Percentiles rank a stretch among this genome's conserved stretches.
phyloP scores from a whole-genome alignment of 2,329 filamentous ascomycete genomes.

The Colletotrichum sp. region DNA sequence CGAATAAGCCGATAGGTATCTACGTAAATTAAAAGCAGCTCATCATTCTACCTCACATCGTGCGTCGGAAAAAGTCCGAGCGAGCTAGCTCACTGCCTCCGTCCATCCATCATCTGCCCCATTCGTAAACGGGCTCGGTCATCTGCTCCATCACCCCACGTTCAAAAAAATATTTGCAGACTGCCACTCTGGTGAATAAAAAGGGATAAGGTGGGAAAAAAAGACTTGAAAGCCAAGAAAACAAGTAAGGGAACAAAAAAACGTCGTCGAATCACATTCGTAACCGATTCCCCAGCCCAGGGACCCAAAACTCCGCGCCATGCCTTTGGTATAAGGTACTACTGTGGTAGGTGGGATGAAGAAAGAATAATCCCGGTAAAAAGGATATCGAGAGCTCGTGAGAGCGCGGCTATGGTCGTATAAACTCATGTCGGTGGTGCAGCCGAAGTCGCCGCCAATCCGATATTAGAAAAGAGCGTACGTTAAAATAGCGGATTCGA shows the following conservation, averaged over 20 bases:
- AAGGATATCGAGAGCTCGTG: constrained; percentile 20
- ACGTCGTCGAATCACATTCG: constrained; percentile 11
- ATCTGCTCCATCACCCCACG: neutral
- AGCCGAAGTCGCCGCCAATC: neutral
- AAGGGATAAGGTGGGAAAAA: neutral
- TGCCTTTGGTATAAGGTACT: constrained; percentile 23
- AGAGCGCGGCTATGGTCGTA: constrained; percentile 9
- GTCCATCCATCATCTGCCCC: neutral
- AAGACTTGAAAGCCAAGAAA: neutral
- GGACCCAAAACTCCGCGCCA: constrained; percentile 23
- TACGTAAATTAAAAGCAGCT: neutral
- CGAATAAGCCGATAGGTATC: neutral
- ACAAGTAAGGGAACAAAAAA: neutral
- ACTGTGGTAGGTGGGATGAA: neutral
- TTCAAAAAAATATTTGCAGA: neutral
- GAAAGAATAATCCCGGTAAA: neutral
- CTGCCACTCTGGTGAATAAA: neutral
- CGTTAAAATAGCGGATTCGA: constrained; percentile 6
- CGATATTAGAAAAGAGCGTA: constrained; percentile 20
- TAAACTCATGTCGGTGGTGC: constrained; percentile 14
- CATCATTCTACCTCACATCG: neutral
- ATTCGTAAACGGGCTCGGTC: neutral
- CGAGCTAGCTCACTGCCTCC: neutral
- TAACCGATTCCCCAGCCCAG: constrained; percentile 2
- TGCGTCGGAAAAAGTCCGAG: neutral